These are phyloP conservation scores for Acer negundo DNA, from an alignment of 345 rosid genomes.

Conservation along the genomic window DNA sequence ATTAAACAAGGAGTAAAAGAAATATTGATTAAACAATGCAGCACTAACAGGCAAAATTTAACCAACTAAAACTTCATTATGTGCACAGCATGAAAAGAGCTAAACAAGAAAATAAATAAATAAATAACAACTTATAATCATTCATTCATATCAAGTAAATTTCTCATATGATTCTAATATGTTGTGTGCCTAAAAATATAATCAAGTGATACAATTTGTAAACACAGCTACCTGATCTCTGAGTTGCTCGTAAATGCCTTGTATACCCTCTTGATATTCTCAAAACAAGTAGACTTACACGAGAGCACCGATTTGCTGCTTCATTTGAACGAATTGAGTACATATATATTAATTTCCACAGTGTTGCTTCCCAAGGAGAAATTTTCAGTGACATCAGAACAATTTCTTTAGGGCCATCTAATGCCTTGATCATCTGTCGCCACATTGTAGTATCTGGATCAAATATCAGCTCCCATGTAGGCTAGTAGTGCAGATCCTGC, in stretches of 20 bases:
- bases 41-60: no score
- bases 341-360: no score
- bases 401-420: conserved; percentile 29
- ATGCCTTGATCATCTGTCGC: conserved; percentile 60
- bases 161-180: not conserved
- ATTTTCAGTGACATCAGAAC: not conserved
- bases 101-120: no score
- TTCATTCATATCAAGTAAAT: not conserved
- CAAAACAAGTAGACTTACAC: not conserved
- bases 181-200: not conserved
- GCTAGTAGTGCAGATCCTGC: conserved; percentile 96
- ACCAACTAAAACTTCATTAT: no score
- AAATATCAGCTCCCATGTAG: conserved; percentile 73
- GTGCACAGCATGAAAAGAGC: no score
- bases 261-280: not conserved
- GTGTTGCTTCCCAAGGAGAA: not conserved
- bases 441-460: conserved; percentile 76
- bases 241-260: not conserved
- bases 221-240: not conserved
- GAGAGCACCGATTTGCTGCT: no score
- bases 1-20: no score
- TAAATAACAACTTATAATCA: not conserved
- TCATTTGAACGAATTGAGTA: no score
- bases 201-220: not conserved
- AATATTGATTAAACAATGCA: no score